Evolutionary conservation across 2,329 filamentous ascomycete genomes (phyloP).

Genomic region (Fragosphaeria purpurea): DNA sequence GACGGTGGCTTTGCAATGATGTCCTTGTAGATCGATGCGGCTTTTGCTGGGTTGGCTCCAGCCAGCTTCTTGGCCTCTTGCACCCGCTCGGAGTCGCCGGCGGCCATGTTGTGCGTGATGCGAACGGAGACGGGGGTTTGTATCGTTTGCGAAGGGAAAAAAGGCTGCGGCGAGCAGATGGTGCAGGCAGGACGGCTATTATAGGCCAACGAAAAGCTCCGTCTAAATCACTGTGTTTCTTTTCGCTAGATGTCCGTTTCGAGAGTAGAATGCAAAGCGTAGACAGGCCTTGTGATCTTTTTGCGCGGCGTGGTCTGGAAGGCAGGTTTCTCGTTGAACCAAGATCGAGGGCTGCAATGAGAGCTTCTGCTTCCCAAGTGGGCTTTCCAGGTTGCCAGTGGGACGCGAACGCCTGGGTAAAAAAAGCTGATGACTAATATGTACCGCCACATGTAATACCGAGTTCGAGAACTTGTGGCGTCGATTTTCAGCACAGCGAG

Average conservation of each 20-base stretch:
- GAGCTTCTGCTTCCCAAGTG: not conserved
- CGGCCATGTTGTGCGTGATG: slow-evolving; percentile 34
- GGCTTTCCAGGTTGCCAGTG: slow-evolving; percentile 6
- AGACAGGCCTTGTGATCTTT: not conserved
- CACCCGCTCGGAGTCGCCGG: slow-evolving; percentile 56
- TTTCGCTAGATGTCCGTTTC: no score
- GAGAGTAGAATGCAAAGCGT: no score
- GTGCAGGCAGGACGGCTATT: no score
- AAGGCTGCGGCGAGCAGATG: not conserved
- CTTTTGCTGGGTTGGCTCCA: slow-evolving; percentile 71
- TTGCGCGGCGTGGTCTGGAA: not conserved
- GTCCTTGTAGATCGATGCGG: slow-evolving; percentile 80
- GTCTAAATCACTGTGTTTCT: no score
- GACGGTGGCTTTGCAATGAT: slow-evolving; percentile 79
- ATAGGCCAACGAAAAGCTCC: no score
- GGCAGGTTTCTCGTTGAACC: not conserved
- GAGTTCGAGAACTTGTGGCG: no score
- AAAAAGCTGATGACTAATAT: not conserved
- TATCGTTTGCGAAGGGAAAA: not conserved
- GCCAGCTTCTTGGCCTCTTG: slow-evolving; percentile 79
- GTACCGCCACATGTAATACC: not conserved
- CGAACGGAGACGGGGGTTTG: not conserved
- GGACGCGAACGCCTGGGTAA: slow-evolving; percentile 4
- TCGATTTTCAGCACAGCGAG: no score
- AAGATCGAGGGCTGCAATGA: slow-evolving; percentile 1